Base-by-base conservation (phyloP, 805 yeast genomes). In the Candida dendrica region DNA sequence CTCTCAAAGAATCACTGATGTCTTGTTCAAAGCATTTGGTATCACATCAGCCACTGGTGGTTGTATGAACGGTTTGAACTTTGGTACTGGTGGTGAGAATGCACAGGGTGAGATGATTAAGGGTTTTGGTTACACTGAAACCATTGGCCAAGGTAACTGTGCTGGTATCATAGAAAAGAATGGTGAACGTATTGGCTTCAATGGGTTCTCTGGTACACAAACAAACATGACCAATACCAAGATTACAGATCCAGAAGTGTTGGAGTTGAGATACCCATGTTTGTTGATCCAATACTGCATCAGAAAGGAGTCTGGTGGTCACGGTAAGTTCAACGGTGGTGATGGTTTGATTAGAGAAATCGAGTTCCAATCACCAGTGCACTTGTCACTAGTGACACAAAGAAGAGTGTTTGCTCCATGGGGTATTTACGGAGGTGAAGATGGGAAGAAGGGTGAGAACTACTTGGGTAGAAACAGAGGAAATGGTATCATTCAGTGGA, bases 121-220 rank as follows among this genome's bases (percentile, higher is more conserved):
- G 71, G 74, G 77, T 9, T 75, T 74, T 53, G 81, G 78, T 4
- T 71, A 71, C 52, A 68, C 71, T 40, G 81, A 75, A 48, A 73
- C 81, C 2, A 73, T 75, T 42, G 75, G 78, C 47, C 77, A 75
- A 35, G 81, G 81, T 20, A 64, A 70, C 33, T 77, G 79, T 44
- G 79, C 79, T 16, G 74, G 74, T 6, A 68, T 49, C 48, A 62
- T 46, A 53, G 74, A 72, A 51, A 64, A 53, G 87, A 66, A 82
- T 51, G 96, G 96, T 22, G 85, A 84, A 89, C 81, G 74, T 27
- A 66, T 68, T n/a, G 84, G 84, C 0, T 53, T 50, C 40, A 53
- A 71, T 24, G 76, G 75, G 13, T 73, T 74, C 19, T 68, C 74
- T 13, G 81, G 69, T 19, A 74, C 74, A 4, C 79, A 75, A 53